These are phyloP conservation scores for Lignosus rhinocerotis DNA, from an alignment of 1,284 basidiomycete species.

Conservation along the genomic window DNA sequence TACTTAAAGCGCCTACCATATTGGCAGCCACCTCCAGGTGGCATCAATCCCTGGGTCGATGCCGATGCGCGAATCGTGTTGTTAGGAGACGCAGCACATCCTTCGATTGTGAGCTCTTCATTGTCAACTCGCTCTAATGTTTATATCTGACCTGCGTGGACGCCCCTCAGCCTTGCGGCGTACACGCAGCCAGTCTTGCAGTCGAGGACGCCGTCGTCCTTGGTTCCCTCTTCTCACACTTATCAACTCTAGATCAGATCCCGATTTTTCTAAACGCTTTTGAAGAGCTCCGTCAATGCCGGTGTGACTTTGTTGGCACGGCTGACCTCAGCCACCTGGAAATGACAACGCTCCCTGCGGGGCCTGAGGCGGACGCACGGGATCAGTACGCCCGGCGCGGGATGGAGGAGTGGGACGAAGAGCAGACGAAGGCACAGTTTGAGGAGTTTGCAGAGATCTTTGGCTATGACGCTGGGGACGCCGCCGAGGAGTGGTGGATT, in stretches of 20 bases:
- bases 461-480: conserved; percentile 36
- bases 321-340: conserved; percentile 38
- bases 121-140: no score
- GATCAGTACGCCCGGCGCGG: conserved; percentile 36
- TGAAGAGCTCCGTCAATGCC: conserved; percentile 44
- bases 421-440: conserved; percentile 27
- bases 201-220: conserved; percentile 49
- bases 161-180: conserved; percentile 31
- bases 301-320: conserved; percentile 38
- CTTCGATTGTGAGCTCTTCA: conserved; percentile 36
- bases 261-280: conserved; percentile 44
- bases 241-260: conserved; percentile 41
- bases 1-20: conserved; percentile 30
- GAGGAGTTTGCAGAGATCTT: conserved; percentile 32
- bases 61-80: conserved; percentile 42
- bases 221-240: conserved; percentile 45
- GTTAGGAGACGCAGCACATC: conserved; percentile 51
- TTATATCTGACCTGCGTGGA: conserved; percentile 14
- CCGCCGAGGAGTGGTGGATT: conserved; percentile 40
- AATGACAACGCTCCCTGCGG: conserved; percentile 40
- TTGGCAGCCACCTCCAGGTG: conserved; percentile 32
- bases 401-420: conserved; percentile 27
- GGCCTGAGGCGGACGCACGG: conserved; percentile 40
- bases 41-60: conserved; percentile 59
- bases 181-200: conserved; percentile 41